Percentiles rank a stretch among this genome's conserved stretches.
These are phyloP conservation scores for Gaultheria prostrata DNA, from an alignment of 148 eudicot species.

Conservation along the genomic window DNA sequence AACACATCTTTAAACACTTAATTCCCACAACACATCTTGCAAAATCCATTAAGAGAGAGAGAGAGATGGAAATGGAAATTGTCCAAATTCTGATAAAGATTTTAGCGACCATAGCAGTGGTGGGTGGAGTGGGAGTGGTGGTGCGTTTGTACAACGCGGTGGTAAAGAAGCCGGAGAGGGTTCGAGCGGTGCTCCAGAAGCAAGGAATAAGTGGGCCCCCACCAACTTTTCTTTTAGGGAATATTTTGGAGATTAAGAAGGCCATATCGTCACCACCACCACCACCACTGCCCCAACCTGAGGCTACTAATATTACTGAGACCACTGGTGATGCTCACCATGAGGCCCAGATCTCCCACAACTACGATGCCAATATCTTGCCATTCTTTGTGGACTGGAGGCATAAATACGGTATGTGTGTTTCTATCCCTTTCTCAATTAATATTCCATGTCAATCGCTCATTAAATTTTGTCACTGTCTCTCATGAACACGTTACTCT, in stretches of 20 bases:
- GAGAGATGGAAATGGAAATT: constrained; percentile 6
- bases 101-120: neutral
- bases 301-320: neutral
- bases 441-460: too few relatives aligned
- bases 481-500: too few relatives aligned
- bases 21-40: too few relatives aligned
- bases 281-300: neutral
- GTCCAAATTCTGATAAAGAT: neutral
- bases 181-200: neutral
- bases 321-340: neutral
- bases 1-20: too few relatives aligned
- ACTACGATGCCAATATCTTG: neutral
- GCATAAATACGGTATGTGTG: neutral
- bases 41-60: neutral
- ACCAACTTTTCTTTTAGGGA: neutral
- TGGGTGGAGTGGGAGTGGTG: neutral
- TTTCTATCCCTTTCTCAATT: neutral
- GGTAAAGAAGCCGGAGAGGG: constrained; percentile 9
- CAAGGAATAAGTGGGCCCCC: constrained; percentile 14
- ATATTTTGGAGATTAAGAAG: neutral
- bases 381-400: constrained; percentile 7
- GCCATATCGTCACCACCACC: neutral
- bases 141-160: neutral
- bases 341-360: neutral
- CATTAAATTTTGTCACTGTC: too few relatives aligned